Percentiles rank a stretch among this genome's conserved stretches.
phyloP scores from a whole-genome alignment of 306 rosid species.

The Vicia villosa region DNA sequence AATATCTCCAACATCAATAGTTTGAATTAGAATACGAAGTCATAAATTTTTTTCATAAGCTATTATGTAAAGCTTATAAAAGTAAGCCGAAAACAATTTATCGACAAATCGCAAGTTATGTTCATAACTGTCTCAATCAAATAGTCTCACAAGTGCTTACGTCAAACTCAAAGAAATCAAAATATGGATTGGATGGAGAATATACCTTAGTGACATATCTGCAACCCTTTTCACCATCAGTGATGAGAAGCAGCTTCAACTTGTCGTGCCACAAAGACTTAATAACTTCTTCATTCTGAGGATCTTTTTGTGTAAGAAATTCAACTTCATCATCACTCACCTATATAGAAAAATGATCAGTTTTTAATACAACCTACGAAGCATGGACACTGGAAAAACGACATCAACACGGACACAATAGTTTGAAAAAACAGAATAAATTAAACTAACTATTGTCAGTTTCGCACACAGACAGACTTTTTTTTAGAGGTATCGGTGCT shows the following conservation, averaged over 20 bases:
- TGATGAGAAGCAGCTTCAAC: slow-evolving; percentile 58
- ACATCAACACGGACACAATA: too few relatives aligned
- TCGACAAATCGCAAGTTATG: neutral
- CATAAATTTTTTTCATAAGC: neutral
- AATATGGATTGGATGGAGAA: neutral
- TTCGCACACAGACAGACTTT: too few relatives aligned
- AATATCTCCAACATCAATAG: slow-evolving; percentile 1
- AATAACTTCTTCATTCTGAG: slow-evolving; percentile 54
- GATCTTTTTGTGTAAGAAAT: slow-evolving; percentile 58
- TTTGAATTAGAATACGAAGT: neutral
- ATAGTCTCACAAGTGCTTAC: neutral
- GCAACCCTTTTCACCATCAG: slow-evolving; percentile 74
- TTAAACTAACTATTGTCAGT: too few relatives aligned
- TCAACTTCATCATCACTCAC: slow-evolving; percentile 75
- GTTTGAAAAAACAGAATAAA: too few relatives aligned
- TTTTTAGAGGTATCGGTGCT: too few relatives aligned
- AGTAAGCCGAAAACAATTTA: neutral
- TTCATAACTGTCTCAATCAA: neutral
- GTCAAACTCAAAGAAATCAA: too few relatives aligned
- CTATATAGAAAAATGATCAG: slow-evolving; percentile 17
- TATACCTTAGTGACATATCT: slow-evolving; percentile 66
- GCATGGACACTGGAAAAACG: too few relatives aligned
- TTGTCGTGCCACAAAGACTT: slow-evolving; percentile 63
- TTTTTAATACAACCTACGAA: too few relatives aligned
- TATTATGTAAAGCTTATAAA: neutral